Evolutionary conservation across 2,329 filamentous ascomycete genomes (phyloP).

Genomic region (Calycina herbarum): DNA sequence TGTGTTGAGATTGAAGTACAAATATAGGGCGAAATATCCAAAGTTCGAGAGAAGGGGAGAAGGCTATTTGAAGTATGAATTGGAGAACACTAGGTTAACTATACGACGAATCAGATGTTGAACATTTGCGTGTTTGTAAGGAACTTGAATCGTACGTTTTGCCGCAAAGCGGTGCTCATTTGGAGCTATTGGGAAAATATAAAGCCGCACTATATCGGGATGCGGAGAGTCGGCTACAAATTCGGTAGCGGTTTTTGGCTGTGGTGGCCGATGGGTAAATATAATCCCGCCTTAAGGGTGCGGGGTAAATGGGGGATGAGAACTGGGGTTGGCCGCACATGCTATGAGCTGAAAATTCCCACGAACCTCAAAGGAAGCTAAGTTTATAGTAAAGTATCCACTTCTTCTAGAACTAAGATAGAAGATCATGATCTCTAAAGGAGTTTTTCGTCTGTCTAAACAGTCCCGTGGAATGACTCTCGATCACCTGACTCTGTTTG

Average conservation of each 20-base stretch:
- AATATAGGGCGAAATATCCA: background rate
- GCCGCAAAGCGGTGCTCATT: background rate
- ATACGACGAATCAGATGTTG: background rate
- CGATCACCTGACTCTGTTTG: too few relatives aligned
- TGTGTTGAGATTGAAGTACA: background rate
- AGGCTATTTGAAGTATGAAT: conserved; percentile 3
- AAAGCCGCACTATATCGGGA: background rate
- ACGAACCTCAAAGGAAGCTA: too few relatives aligned
- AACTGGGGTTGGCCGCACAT: background rate
- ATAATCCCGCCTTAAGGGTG: background rate
- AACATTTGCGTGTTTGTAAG: background rate
- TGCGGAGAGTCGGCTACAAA: conserved; percentile 4
- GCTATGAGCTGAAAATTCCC: too few relatives aligned
- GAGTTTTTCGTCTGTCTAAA: too few relatives aligned
- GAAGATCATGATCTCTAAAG: too few relatives aligned
- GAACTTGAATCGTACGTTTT: background rate
- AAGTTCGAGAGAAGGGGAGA: background rate
- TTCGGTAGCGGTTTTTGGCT: conserved; percentile 1
- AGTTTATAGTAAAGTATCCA: too few relatives aligned
- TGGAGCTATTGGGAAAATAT: conserved; percentile 1
- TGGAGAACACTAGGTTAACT: background rate
- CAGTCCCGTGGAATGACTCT: too few relatives aligned
- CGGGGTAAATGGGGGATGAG: background rate
- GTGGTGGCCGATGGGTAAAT: background rate
- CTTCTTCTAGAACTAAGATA: too few relatives aligned